Percentiles rank a stretch among this genome's conserved stretches.
Evolutionary conservation across 441 rosid genomes (phyloP).

Genomic region (Cnidoscolus chayamansa): DNA sequence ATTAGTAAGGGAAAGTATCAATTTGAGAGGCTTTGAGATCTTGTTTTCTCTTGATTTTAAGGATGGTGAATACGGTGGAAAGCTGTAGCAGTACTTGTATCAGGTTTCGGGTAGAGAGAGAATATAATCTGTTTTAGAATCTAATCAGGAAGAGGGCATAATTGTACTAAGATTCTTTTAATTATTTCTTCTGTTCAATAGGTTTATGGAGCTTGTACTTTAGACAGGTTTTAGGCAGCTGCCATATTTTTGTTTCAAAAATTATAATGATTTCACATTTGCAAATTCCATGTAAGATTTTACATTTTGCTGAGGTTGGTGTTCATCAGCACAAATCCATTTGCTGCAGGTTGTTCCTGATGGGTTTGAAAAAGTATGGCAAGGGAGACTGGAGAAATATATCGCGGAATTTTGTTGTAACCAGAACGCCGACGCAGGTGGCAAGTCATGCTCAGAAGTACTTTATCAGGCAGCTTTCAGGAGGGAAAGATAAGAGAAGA

Average conservation of each 20-base stretch:
- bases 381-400: slow-evolving; percentile 99
- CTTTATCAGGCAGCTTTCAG: slow-evolving; percentile 84
- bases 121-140: slow-evolving; percentile 16
- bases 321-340: slow-evolving; percentile 15
- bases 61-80: background rate
- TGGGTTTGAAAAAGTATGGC: slow-evolving; percentile 89
- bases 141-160: slow-evolving; percentile 9
- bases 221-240: slow-evolving; percentile 4
- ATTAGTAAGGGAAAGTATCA: background rate
- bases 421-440: slow-evolving; percentile 91
- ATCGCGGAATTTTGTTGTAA: slow-evolving; percentile 75
- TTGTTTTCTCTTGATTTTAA: background rate
- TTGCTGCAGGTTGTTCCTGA: slow-evolving; percentile 65
- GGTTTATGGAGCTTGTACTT: slow-evolving; percentile 5
- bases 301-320: background rate
- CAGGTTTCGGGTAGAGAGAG: slow-evolving; percentile 5
- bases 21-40: background rate
- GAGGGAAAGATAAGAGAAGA: slow-evolving; percentile 95
- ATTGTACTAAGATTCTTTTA: slow-evolving; percentile 20
- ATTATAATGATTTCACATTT: background rate
- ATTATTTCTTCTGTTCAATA: background rate
- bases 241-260: background rate
- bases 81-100: background rate
- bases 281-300: background rate
- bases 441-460: slow-evolving; percentile 98